Evolutionary conservation across 352 stramenopile genomes (phyloP).

Genomic region (Globisporangium camurandrum): DNA sequence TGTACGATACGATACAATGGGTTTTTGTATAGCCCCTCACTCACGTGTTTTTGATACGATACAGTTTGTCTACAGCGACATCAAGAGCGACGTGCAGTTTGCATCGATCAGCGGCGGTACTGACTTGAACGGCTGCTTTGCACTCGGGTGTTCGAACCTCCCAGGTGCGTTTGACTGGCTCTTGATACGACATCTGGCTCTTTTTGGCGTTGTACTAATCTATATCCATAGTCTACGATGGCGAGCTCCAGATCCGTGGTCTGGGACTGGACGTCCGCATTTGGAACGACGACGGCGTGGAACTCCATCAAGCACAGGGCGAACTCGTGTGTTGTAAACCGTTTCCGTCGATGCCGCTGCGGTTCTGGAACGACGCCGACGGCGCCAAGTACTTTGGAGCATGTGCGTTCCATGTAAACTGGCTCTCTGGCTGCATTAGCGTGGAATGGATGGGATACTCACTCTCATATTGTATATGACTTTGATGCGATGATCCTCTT

Average conservation of each 20-base stretch:
- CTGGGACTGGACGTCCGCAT: constrained; percentile 77
- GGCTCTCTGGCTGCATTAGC: neutral
- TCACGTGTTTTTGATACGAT: neutral
- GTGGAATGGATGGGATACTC: neutral
- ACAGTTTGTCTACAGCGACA: constrained; percentile 63
- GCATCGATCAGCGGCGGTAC: constrained; percentile 79
- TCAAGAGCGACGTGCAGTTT: constrained; percentile 75
- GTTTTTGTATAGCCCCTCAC: neutral
- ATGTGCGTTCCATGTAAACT: constrained; percentile 39
- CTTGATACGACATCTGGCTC: too few relatives aligned
- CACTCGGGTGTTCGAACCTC: constrained; percentile 63
- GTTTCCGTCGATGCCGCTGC: constrained; percentile 80
- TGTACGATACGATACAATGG: constrained; percentile 12
- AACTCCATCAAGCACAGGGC: constrained; percentile 39
- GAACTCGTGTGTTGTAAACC: constrained; percentile 68
- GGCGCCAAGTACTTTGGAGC: constrained; percentile 71
- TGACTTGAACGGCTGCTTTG: constrained; percentile 79
- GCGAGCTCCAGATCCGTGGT: constrained; percentile 72
- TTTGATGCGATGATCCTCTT: neutral
- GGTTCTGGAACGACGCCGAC: constrained; percentile 72
- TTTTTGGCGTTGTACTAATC: too few relatives aligned
- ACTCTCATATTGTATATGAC: neutral
- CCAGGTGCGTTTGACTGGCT: constrained; percentile 26
- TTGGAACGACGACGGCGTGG: constrained; percentile 50
- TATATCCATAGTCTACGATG: constrained; percentile 48